Conservation (phyloP, 1,139 yeast genomes). For the Suhomyces panamericanus region DNA sequence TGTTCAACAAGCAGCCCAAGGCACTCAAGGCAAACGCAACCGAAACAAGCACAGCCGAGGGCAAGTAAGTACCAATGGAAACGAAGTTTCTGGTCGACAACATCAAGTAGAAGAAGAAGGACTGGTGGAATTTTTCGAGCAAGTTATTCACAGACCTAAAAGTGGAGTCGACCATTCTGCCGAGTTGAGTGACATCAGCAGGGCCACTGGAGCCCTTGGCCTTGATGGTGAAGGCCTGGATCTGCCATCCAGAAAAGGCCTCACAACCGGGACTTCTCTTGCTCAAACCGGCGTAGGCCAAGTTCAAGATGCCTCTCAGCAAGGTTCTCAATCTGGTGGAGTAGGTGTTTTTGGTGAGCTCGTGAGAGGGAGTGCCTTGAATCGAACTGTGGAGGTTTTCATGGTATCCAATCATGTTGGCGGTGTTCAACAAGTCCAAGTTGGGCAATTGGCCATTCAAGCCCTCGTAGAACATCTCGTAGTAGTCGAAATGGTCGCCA, state of each 20-base stretch:
- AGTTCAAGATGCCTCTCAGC: constrained; percentile 61
- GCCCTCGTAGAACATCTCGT: constrained; percentile 82
- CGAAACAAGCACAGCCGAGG: constrained; percentile 76
- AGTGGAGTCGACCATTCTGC: constrained; percentile 83
- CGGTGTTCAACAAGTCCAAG: constrained; percentile 83
- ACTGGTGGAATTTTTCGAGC: constrained; percentile 94
- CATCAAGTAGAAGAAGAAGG: constrained; percentile 88
- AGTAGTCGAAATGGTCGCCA: constrained; percentile 66
- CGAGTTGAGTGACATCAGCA: constrained; percentile 85
- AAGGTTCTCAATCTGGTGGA: constrained; percentile 60
- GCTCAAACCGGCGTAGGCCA: constrained; percentile 70
- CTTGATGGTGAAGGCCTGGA: constrained; percentile 80
- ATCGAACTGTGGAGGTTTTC: constrained; percentile 72
- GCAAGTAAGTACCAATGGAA: constrained; percentile 91
- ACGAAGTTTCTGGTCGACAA: constrained; percentile 79
- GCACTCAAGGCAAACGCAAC: constrained; percentile 72
- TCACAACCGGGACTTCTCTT: constrained; percentile 70
- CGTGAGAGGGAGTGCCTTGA: constrained; percentile 56
- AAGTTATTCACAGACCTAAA: constrained; percentile 89
- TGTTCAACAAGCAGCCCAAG: constrained; percentile 55
- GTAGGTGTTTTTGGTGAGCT: constrained; percentile 48
- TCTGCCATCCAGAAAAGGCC: constrained; percentile 94
- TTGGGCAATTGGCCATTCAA: constrained; percentile 95
- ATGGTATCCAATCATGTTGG: constrained; percentile 66
- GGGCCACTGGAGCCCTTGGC: constrained; percentile 57